Percentiles rank a stretch among this genome's conserved stretches.
These are phyloP conservation scores for Coprinopsis marcescibilis DNA, from an alignment of 768 basidiomycete species.

Conservation along the genomic window DNA sequence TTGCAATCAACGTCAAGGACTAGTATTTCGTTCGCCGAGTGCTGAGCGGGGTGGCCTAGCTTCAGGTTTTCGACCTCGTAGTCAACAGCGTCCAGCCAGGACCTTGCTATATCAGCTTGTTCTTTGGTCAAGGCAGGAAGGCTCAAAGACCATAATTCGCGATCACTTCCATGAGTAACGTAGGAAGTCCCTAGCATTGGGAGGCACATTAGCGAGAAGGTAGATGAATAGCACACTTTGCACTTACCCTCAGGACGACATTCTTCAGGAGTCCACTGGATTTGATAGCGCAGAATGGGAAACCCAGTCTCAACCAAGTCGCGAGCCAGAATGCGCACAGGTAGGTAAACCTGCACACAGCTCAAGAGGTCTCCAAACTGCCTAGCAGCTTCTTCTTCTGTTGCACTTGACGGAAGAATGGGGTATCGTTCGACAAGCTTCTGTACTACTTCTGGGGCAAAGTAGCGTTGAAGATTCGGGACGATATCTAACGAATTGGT, in stretches of 20 bases:
- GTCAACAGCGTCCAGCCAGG: slow-evolving; percentile 50
- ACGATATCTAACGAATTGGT: slow-evolving; percentile 42
- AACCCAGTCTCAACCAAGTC: slow-evolving; percentile 53
- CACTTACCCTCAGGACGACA: slow-evolving; percentile 45
- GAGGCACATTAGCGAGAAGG: neutral
- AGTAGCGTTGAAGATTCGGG: slow-evolving; percentile 57
- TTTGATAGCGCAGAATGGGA: slow-evolving; percentile 63
- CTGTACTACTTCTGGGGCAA: slow-evolving; percentile 40
- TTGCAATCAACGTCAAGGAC: slow-evolving; percentile 44
- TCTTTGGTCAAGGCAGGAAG: slow-evolving; percentile 38
- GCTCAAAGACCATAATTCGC: slow-evolving; percentile 56
- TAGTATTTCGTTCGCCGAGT: slow-evolving; percentile 25
- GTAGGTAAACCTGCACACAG: slow-evolving; percentile 62
- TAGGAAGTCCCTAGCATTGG: slow-evolving; percentile 44
- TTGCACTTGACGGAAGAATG: slow-evolving; percentile 33
- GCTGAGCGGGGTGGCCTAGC: slow-evolving; percentile 10
- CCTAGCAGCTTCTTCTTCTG: slow-evolving; percentile 35
- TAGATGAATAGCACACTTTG: neutral
- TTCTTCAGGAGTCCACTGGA: slow-evolving; percentile 65
- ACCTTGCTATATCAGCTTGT: slow-evolving; percentile 43
- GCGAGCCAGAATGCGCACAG: slow-evolving; percentile 53
- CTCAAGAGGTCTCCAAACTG: slow-evolving; percentile 57
- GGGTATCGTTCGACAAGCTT: slow-evolving; percentile 41
- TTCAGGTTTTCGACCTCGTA: slow-evolving; percentile 28
- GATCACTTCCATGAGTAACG: slow-evolving; percentile 68